Base-by-base conservation (phyloP, 345 rosid genomes). In the Ceriops zippeliana region DNA sequence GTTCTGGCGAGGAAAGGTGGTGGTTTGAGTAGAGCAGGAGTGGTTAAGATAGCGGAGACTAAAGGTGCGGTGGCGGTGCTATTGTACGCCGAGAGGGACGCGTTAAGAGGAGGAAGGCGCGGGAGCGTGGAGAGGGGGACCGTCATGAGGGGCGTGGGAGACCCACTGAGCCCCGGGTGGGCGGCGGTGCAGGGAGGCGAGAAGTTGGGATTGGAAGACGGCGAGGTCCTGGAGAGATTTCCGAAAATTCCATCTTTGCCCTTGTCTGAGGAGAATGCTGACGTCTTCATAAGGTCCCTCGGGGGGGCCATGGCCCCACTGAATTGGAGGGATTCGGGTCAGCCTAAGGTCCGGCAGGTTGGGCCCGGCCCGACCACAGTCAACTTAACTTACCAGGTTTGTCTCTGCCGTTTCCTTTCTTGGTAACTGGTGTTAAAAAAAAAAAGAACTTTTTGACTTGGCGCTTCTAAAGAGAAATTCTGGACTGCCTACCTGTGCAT, bases 141-240 rank as follows among this genome's bases (percentile, higher is more conserved):
- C 8, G 96, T 91, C 32, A 90, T 91, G 93, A 86, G 83, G 71
- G 99, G 96, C 15, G 74, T 89, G 34, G 99, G 99, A 78, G 99
- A 95, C 90, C 96, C 98, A 60, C 68, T 84, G 27, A 91, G 77
- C 65, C 99, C 99, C 6, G 99, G 99, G 38, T 95, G 96, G 96
- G 87, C 90, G 62, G 90, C 83, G 75, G 84, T 81, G 52, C 88
- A 80, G 4, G 93, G 84, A 27, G 92, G 96, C 5, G 98, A 95
- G 78, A 78, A 83, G 51, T 67, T 95, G 76, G 81, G 76, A 6
- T 63, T 81, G 53, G 91, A 86, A 20, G 92, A 89, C 69, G 75
- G 61, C n/a, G 80, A 73, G 72, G 96, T 87, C 5, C 52, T 49
- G 69, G 59, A 61, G 56, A 88, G 86, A 70, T 95, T 90, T 59